phyloP scores from a whole-genome alignment of 139 green algal species.

The Chlamydomonas sp. region DNA sequence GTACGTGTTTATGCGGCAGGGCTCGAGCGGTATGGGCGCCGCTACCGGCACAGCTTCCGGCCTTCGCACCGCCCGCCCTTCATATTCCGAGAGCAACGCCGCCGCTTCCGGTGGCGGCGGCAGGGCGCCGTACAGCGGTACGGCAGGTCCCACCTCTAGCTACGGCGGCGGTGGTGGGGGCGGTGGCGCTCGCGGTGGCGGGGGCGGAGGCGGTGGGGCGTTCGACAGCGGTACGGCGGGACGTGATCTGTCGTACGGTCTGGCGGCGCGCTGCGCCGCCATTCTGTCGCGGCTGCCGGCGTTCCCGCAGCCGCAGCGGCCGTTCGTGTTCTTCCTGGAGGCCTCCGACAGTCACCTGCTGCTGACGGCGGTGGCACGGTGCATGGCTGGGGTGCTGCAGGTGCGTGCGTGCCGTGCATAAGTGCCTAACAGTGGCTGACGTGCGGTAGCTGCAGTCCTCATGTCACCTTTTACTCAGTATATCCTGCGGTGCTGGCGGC shows the following conservation, averaged over 20 bases:
- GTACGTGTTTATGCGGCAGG: no score
- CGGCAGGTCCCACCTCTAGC: not conserved
- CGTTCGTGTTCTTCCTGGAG: slow-evolving; percentile 74
- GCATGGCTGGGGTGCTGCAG: slow-evolving; percentile 56
- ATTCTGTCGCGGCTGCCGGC: slow-evolving; percentile 15
- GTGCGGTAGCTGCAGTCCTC: not conserved
- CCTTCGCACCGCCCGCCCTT: no score
- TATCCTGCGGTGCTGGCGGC: no score
- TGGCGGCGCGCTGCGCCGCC: not conserved
- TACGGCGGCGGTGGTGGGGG: not conserved
- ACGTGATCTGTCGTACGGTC: not conserved
- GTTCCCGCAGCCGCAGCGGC: slow-evolving; percentile 64
- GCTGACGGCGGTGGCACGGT: slow-evolving; percentile 47
- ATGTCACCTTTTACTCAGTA: no score
- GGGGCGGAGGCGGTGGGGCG: not conserved
- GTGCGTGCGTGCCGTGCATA: not conserved
- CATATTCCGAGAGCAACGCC: not conserved
- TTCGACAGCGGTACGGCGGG: not conserved
- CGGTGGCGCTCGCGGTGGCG: not conserved
- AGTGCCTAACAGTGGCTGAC: no score
- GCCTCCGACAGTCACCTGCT: slow-evolving; percentile 65
- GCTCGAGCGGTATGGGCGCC: no score
- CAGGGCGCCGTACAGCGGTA: not conserved
- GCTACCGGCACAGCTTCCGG: no score
- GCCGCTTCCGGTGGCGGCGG: not conserved